Evolutionary conservation across 1,284 basidiomycete genomes (phyloP).

Genomic region (Cutaneotrichosporon cutaneum): DNA sequence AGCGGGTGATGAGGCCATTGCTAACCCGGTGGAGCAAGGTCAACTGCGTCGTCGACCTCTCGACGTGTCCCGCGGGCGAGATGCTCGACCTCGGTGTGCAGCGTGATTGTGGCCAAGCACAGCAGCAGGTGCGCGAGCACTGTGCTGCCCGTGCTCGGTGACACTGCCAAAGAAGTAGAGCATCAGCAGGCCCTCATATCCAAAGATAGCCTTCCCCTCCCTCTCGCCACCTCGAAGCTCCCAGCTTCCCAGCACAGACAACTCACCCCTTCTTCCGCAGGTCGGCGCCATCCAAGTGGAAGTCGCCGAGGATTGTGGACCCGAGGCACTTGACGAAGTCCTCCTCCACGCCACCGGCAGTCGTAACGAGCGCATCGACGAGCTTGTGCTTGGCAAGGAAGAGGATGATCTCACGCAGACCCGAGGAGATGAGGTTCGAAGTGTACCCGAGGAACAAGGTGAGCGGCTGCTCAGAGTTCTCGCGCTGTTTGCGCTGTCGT

Average conservation of each 20-base stretch:
- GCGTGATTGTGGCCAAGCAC: neutral
- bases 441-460: constrained; percentile 97
- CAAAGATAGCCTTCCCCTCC: neutral
- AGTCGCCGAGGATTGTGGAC: constrained; percentile 91
- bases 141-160: neutral
- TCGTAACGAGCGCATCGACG: constrained; percentile 88
- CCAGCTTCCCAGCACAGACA: constrained; percentile 4
- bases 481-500: constrained; percentile 42
- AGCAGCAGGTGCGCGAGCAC: neutral
- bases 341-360: constrained; percentile 97
- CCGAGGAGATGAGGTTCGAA: constrained; percentile 97
- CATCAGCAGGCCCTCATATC: neutral
- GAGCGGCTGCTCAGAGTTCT: constrained; percentile 45
- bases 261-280: constrained; percentile 72
- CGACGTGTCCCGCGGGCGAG: neutral
- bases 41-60: neutral
- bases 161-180: neutral
- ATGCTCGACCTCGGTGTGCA: neutral
- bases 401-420: constrained; percentile 87
- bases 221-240: neutral
- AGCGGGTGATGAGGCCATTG: neutral
- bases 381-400: constrained; percentile 93
- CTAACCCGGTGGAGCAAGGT: neutral
- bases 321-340: constrained; percentile 99
- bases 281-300: constrained; percentile 84